Evolutionary conservation across 768 basidiomycete species (phyloP), one percentile per base, ranked within the genome.

Genomic region (Gloeophyllum trabeum): DNA sequence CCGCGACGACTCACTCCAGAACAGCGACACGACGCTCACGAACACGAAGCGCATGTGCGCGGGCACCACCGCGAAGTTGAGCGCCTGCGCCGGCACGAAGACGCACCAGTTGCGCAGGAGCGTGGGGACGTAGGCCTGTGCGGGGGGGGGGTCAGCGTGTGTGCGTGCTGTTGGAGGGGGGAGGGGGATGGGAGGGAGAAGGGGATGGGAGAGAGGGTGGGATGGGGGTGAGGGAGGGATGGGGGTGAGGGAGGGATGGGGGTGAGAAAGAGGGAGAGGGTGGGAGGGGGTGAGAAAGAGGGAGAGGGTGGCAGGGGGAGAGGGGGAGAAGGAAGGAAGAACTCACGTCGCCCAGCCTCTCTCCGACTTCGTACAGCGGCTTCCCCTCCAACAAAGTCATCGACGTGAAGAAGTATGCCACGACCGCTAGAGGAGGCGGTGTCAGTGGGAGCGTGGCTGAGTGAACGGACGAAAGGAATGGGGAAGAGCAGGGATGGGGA

Each of bases 301-400:
- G 86, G 90, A 6, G 72, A 75, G 77, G 84, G 64, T 49, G 10
- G 26, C 12, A 24, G 21, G 12, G 3, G 14, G 18, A 13, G 5
- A 35, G 40, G 16, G 35, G 24, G 14, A 21, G 25, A 34, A 4
- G 4, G 4, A 16, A 43, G 12, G 16, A 4, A 19, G 7, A 6
- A 50, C 54, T 41, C 42, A 62, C 69, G 21, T 63, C 57, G 6
- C 47, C 52, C 45, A 78, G 61, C 30, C 72, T 67, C 42, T 69
- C 60, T 46, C 61, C 70, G 50, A 63, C 86, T 49, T 52, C 75
- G 48, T 52, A 63, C 42, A 54, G 56, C 60, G 63, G 69, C 51
- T 84, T 81, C 22, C 87, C 88, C 55, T 94, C 91, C 41, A 92
- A 54, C 32, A 84, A 54, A 24, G 82, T 79, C 81, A 90, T 89